Percentiles rank a stretch among this genome's conserved stretches.
These are phyloP conservation scores for Salix arbutifolia DNA, from an alignment of 345 rosid species.

Conservation along the genomic window DNA sequence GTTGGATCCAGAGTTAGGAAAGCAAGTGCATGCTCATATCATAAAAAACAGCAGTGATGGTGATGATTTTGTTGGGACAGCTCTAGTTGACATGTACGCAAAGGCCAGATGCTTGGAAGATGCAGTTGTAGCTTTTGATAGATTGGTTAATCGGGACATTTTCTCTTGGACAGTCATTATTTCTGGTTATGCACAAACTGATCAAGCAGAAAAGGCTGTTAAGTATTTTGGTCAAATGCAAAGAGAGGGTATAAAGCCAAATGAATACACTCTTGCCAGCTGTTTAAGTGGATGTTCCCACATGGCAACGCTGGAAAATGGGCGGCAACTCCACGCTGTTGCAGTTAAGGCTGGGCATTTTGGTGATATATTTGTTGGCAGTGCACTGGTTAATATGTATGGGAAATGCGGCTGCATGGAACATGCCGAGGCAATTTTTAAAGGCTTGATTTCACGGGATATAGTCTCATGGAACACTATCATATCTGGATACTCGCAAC, in stretches of 20 bases:
- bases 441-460: conserved; percentile 21
- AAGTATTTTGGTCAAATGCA: conserved; percentile 31
- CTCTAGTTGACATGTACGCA: conserved; percentile 42
- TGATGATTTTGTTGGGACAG: conserved; percentile 32
- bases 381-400: conserved; percentile 38
- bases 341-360: conserved; percentile 29
- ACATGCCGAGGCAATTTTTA: conserved; percentile 38
- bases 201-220: conserved; percentile 29
- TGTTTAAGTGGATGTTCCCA: conserved; percentile 37
- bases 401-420: conserved; percentile 39
- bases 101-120: conserved; percentile 34
- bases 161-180: conserved; percentile 36
- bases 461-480: conserved; percentile 39
- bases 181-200: conserved; percentile 30
- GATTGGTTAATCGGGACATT: conserved; percentile 26
- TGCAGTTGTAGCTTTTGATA: conserved; percentile 27
- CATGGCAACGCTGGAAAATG: conserved; percentile 29
- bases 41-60: conserved; percentile 29
- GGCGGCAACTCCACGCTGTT: conserved; percentile 36
- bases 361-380: conserved; percentile 21
- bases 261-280: conserved; percentile 41
- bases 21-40: conserved; percentile 37
- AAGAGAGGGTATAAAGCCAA: conserved; percentile 35
- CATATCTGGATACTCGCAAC: conserved; percentile 27
- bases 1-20: conserved; percentile 28